phyloP scores from a whole-genome alignment of 2,329 filamentous ascomycete species.

The Botryotinia calthae region DNA sequence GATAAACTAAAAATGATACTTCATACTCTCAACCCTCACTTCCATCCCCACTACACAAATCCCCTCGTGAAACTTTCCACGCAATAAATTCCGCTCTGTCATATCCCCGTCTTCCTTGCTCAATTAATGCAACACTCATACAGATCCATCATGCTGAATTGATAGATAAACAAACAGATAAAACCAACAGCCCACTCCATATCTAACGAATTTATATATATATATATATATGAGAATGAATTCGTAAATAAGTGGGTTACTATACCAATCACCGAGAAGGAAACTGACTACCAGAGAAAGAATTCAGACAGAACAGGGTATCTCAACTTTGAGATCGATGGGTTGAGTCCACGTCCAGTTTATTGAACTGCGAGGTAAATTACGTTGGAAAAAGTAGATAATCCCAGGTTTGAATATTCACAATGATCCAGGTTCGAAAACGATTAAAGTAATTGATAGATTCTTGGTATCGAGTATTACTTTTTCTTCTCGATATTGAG shows the following conservation, averaged over 20 bases:
- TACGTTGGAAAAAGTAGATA: not conserved
- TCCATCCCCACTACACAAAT: not conserved
- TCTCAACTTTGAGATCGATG: not conserved
- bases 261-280: not conserved
- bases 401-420: not conserved
- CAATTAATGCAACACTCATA: too few species aligned
- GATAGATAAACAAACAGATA: too few species aligned
- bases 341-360: not conserved
- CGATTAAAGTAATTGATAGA: not conserved
- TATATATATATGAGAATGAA: not conserved
- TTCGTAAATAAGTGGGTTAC: not conserved
- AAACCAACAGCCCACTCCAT: too few species aligned
- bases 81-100: too few species aligned
- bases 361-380: not conserved
- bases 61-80: too few species aligned
- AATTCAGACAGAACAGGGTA: not conserved
- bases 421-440: not conserved
- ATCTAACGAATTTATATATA: too few species aligned
- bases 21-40: not conserved
- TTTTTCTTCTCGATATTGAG: not conserved
- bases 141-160: too few species aligned
- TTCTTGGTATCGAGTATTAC: not conserved
- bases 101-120: too few species aligned
- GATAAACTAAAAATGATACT: not conserved
- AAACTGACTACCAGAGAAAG: not conserved